Base-by-base conservation (phyloP, 2,329 filamentous ascomycete genomes). In the Trichoderma lentiforme region DNA sequence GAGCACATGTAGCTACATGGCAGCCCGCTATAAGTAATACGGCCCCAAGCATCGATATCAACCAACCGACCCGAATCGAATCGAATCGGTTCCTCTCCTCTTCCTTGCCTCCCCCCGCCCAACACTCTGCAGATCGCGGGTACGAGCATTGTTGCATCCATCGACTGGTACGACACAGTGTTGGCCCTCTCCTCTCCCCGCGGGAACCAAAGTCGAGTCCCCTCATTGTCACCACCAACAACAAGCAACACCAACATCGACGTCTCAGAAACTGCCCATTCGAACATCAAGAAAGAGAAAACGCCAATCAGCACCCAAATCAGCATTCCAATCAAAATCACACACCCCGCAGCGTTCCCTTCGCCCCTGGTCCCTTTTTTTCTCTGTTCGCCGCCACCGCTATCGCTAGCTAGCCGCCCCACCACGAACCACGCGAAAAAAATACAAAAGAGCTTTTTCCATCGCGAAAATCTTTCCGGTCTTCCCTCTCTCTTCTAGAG, bases 341-440 rank as follows among this genome's bases (percentile, higher is more conserved):
- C n/a, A 43, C 24, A 36, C 51, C 62, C 69, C 61, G 69, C 69
- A 36, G 61, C 26, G 39, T 71, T 43, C 7, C 39, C 39, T 34
- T 43, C 61, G 69, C 61, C 61, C 61, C 51, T 60, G 66, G 32
- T 26, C 47, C 30, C 14, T 57, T 67, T 53, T 60, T 60, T 60
- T n/a, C 14, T 21, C n/a, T n/a, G 15, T 21, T 51, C 43, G 47
- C 69, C 61, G 69, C 53, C 69, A 63, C 69, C 69, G 69, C 53
- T 60, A 71, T 71, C 69, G 28, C 53, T 60, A 66, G 69, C 43
- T 21, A 51, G n/a, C 61, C 26, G 62, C 69, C 69, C 69, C 69
- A 71, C 69, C 60, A 21, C 14, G 36, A 43, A 58, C 60, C 24
- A 58, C 36, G 58, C 69, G 61, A 70, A 7, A 67, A 58, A 36